A percentile compares a stretch with the other conserved stretches of the same genome.
phyloP scores from a whole-genome alignment of 2,329 filamentous ascomycete species.

The Aspergillus sergii region DNA sequence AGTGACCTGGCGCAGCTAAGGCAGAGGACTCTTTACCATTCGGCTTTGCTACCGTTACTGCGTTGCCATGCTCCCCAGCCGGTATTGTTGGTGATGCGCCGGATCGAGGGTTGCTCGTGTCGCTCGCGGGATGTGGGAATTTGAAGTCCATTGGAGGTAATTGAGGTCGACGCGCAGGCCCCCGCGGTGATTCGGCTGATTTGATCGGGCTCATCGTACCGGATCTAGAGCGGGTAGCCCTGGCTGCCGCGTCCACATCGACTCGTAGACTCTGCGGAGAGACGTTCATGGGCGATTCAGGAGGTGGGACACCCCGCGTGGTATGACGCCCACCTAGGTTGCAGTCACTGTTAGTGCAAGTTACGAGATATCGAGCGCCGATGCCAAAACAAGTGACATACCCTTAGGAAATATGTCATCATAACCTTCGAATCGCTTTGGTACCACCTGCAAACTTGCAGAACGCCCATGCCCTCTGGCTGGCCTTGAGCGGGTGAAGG shows the following conservation, averaged over 20 bases:
- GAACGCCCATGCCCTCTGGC: slow-evolving; percentile 72
- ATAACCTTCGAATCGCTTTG: slow-evolving; percentile 49
- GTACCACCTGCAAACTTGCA: slow-evolving; percentile 76
- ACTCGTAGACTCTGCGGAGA: slow-evolving; percentile 33
- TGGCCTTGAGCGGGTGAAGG: slow-evolving; percentile 53
- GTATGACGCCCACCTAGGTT: slow-evolving; percentile 36
- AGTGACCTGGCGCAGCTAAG: slow-evolving; percentile 31
- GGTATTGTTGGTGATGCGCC: slow-evolving; percentile 32
- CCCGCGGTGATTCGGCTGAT: slow-evolving; percentile 43
- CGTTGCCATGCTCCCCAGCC: slow-evolving; percentile 26
- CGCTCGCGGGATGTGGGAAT: slow-evolving; percentile 51
- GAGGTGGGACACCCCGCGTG: slow-evolving; percentile 34
- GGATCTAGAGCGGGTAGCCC: slow-evolving; percentile 26
- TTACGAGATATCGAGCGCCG: neutral
- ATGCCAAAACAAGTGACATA: slow-evolving; percentile 21
- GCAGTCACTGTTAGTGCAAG: slow-evolving; percentile 7
- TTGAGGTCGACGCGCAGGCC: slow-evolving; percentile 40
- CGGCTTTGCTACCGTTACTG: slow-evolving; percentile 18
- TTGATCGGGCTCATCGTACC: slow-evolving; percentile 36
- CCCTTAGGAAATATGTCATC: slow-evolving; percentile 44
- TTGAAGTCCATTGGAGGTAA: slow-evolving; percentile 55
- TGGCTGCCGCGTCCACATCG: slow-evolving; percentile 35
- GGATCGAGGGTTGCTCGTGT: slow-evolving; percentile 28
- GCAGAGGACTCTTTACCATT: slow-evolving; percentile 28
- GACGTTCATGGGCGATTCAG: slow-evolving; percentile 35